phyloP scores from a whole-genome alignment of 2,329 filamentous ascomycete species.

The Talaromyces albobiverticillius region DNA sequence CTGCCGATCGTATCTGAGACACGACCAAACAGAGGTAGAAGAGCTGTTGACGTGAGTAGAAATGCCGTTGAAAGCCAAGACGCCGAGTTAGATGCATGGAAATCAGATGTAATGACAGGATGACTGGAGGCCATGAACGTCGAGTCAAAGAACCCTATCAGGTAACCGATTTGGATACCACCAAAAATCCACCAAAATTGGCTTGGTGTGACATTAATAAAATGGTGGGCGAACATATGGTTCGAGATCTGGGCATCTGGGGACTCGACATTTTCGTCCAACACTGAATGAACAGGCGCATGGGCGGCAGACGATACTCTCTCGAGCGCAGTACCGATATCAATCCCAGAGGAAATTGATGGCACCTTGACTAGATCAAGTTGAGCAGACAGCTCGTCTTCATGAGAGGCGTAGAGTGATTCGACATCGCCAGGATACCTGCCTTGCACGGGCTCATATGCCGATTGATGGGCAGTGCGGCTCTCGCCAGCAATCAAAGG shows the following conservation, averaged over 20 bases:
- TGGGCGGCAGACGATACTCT: constrained; percentile 18
- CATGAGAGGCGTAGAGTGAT: background rate
- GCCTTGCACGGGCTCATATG: background rate
- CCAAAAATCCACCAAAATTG: constrained; percentile 64
- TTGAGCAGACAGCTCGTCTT: constrained; percentile 4
- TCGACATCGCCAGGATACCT: background rate
- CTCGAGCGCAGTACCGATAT: constrained; percentile 27
- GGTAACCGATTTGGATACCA: constrained; percentile 57
- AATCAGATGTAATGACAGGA: constrained; percentile 78
- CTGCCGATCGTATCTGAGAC: constrained; percentile 72
- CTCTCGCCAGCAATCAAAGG: constrained; percentile 10
- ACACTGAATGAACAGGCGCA: constrained; percentile 11
- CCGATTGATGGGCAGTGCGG: background rate
- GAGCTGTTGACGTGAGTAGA: constrained; percentile 70
- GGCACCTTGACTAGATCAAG: constrained; percentile 24
- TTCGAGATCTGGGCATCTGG: constrained; percentile 13
- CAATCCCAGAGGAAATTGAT: constrained; percentile 26
- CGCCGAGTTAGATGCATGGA: constrained; percentile 71
- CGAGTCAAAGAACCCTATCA: constrained; percentile 65
- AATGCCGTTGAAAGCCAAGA: constrained; percentile 82
- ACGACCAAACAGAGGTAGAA: constrained; percentile 71
- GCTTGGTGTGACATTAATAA: constrained; percentile 35
- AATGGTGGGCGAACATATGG: constrained; percentile 28
- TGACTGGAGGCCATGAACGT: constrained; percentile 81
- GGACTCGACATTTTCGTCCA: constrained; percentile 2